Base-by-base conservation (phyloP, 2,329 filamentous ascomycete species). In the Xylaria sp. region DNA sequence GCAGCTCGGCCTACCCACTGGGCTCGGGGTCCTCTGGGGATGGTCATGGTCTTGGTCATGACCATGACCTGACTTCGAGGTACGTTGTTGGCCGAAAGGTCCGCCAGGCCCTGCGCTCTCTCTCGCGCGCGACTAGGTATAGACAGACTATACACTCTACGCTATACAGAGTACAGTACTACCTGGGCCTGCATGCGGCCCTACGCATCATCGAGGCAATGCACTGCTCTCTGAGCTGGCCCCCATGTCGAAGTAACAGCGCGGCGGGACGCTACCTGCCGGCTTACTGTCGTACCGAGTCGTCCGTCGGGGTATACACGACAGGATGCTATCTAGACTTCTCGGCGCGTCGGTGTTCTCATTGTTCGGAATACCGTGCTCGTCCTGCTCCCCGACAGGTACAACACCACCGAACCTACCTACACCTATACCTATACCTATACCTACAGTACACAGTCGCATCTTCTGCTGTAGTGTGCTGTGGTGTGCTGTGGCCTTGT, bases 191-290 rank as follows among this genome's bases (percentile, higher is more conserved):
- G 37, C 47, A 58, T 58, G 54, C 54, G 54, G 54, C n/a, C 35
- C 44, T 57, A 40, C 38, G 19, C 38, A 21, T 46, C 54, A 31
- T 44, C 27, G 29, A 27, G 29, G 27, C n/a, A 33, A 37, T 15
- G 31, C 17, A 17, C 9, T 40, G 47, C 9, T 23, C 29, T 21
- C 15, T 51, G 21, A 37, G 8, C 17, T 3, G 7, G 37, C 35
- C 44, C 52, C 53, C 58, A 56, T 55, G 58, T 57, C 58, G 43
- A 47, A 48, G 58, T 61, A 53, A 61, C 58, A 57, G 54, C 48
- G 54, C 49, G 48, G 49, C 41, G 59, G 59, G 59, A 54, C 37
- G 37, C 43, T 44, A 40, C 29, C 49, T 54, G 29, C 49, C 48
- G 43, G 59, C 54, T 61, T 61, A 57, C 58, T 57, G 44, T 61